phyloP scores from a whole-genome alignment of 1,284 basidiomycete genomes.

The Naganishia cerealis region DNA sequence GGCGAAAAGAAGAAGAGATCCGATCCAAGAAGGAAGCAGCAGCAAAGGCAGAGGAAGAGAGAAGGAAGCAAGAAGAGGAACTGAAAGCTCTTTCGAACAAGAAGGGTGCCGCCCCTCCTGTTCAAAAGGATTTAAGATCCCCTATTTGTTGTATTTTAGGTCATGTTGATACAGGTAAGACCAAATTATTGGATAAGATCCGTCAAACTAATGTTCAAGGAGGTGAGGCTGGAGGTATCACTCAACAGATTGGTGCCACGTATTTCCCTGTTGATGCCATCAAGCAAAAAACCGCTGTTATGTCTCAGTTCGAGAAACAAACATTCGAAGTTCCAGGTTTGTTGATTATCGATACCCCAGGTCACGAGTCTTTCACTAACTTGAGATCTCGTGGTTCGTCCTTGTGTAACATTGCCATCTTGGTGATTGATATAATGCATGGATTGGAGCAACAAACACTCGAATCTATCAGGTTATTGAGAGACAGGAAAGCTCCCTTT shows the following conservation, averaged over 20 bases:
- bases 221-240: conserved; percentile 99
- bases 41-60: too few species aligned
- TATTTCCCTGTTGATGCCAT: conserved; percentile 99
- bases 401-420: conserved; percentile 96
- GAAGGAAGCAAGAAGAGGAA: too few species aligned
- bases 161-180: conserved; percentile 99
- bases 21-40: too few species aligned
- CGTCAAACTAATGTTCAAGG: conserved; percentile 99
- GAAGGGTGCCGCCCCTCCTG: conserved; percentile 81
- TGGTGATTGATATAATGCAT: conserved; percentile 99
- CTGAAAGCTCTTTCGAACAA: too few species aligned
- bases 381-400: conserved; percentile 93
- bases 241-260: conserved; percentile 99
- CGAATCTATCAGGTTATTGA: conserved; percentile 88
- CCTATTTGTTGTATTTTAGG: conserved; percentile 99
- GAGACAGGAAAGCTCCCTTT: conserved; percentile 96
- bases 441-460: conserved; percentile 96
- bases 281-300: conserved; percentile 86
- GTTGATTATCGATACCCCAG: conserved; percentile 95
- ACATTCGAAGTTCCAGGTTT: conserved; percentile 98
- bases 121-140: conserved; percentile 85
- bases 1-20: too few species aligned
- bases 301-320: too few species aligned
- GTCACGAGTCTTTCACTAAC: conserved; percentile 99
- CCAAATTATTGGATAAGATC: conserved; percentile 97